Conservation (phyloP, 2,329 filamentous ascomycete species). For the Trichoderma asperellum region DNA sequence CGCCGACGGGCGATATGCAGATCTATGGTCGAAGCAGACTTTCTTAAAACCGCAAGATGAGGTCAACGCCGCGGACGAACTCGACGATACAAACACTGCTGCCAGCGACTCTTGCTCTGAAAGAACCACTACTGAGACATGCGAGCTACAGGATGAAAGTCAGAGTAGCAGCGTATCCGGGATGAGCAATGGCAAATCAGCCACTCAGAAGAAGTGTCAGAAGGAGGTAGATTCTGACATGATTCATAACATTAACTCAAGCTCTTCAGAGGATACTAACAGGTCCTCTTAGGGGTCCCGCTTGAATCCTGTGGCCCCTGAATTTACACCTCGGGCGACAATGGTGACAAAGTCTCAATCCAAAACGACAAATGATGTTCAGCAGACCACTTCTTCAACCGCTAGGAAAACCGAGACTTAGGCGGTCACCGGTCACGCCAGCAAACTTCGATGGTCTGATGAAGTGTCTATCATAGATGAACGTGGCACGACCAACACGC, state of each 20-base stretch:
- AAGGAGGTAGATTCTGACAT: slow-evolving; percentile 58
- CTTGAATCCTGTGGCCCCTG: slow-evolving; percentile 59
- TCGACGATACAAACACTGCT: slow-evolving; percentile 27
- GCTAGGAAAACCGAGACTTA: slow-evolving; percentile 6
- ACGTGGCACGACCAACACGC: not conserved
- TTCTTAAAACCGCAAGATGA: slow-evolving; percentile 55
- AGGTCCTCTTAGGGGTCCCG: slow-evolving; percentile 51
- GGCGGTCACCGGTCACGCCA: slow-evolving; percentile 5
- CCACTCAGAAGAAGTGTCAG: slow-evolving; percentile 42
- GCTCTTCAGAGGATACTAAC: slow-evolving; percentile 26
- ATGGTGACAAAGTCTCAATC: not conserved
- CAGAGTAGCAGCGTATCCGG: slow-evolving; percentile 32
- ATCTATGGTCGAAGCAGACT: slow-evolving; percentile 67
- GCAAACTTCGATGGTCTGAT: slow-evolving; percentile 38
- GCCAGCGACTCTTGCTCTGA: slow-evolving; percentile 30
- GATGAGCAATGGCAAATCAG: slow-evolving; percentile 39
- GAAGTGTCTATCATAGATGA: slow-evolving; percentile 34
- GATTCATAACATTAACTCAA: slow-evolving; percentile 31
- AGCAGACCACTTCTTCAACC: not conserved
- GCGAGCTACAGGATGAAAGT: slow-evolving; percentile 21
- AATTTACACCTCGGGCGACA: slow-evolving; percentile 54
- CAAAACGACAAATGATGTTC: not conserved
- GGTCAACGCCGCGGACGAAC: slow-evolving; percentile 32
- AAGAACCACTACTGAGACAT: slow-evolving; percentile 13
- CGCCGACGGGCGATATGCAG: slow-evolving; percentile 63